Conservation (phyloP, 352 stramenopile genomes). For the Pythium phragmitis region DNA sequence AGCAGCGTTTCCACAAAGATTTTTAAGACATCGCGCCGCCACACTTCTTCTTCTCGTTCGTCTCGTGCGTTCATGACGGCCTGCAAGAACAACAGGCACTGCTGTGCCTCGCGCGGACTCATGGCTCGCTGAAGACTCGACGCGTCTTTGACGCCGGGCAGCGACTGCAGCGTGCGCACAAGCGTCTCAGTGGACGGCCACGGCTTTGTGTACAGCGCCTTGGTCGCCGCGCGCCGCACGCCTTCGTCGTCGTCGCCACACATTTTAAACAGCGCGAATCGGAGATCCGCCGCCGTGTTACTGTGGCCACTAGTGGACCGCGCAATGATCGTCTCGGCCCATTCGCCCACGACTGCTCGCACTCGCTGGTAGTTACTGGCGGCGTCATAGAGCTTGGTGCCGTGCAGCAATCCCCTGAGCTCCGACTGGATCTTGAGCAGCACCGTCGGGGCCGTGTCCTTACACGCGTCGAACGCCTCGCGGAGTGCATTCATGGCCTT, state of each 20-base stretch:
- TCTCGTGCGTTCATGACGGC: conserved; percentile 36
- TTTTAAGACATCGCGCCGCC: conserved; percentile 31
- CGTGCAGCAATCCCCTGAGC: conserved; percentile 50
- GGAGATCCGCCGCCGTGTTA: conserved; percentile 34
- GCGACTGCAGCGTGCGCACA: conserved; percentile 3
- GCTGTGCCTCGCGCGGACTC: conserved; percentile 34
- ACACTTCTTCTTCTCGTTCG: conserved; percentile 26
- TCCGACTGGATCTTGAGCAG: conserved; percentile 45
- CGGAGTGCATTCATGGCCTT: conserved; percentile 61
- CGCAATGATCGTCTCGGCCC: conserved; percentile 46
- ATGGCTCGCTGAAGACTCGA: conserved; percentile 45
- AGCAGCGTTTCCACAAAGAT: conserved; percentile 58
- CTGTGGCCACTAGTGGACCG: conserved; percentile 14
- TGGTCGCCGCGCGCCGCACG: conserved; percentile 9
- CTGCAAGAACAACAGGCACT: conserved; percentile 56
- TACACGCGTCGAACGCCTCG: conserved; percentile 37
- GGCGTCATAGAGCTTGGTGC: conserved; percentile 58
- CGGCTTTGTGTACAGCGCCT: conserved; percentile 21
- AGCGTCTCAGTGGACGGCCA: conserved; percentile 11
- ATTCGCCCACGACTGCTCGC: conserved; percentile 52
- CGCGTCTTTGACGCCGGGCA: not conserved
- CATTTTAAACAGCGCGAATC: conserved; percentile 60
- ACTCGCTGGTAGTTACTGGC: conserved; percentile 66
- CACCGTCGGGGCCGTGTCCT: conserved; percentile 22
- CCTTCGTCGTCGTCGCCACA: conserved; percentile 26